Evolutionary conservation across 2,329 filamentous ascomycete genomes (phyloP), one percentile per base, ranked within the genome.

Genomic region (Bipolaris victoriae): DNA sequence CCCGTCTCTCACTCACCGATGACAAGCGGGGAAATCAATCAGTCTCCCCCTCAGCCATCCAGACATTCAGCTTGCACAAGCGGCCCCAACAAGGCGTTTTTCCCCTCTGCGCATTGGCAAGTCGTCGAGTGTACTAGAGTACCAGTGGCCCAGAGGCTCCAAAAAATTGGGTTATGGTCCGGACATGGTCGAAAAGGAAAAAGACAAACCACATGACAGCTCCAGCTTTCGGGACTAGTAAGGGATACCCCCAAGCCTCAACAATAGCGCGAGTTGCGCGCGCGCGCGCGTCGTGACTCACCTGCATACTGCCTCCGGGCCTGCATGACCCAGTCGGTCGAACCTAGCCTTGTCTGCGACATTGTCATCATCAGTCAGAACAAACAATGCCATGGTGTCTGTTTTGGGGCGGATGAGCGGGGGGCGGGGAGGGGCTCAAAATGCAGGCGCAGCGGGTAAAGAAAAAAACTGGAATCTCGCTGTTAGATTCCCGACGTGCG

Each of bases 71-170:
- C 35, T 20, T 24, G 46, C 33, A 13, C 46, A 49, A 37, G 35
- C 46, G 33, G 33, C 33, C 46, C 39, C 46, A 49, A 49, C 46
- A 49, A 39, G 35, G 46, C 46, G 46, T 48, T 49, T 49, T 39
- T 26, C 15, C 13, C 15, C 44, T 47, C 6, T 36, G 35, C 18
- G 16, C 31, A 49, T 29, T 49, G 35, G 22, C 35, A 26, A 39
- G 13, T 39, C 35, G 18, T 16, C 26, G 2, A 16, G 5, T 29
- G 10, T 46, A 22, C 29, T 46, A 18, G 29, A 31, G n/a, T 33
- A 33, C 43, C 43, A 33, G 26, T 45, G n/a, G 43, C n/a, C 10
- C 18, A 20, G 15, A 29, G 24, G 43, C 26, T 29, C 26, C 9
- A 45, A 40, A n/a, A 33, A 33, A 31, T 31, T 45, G 43, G 18